Conservation (phyloP, 2,329 filamentous ascomycete genomes). For the Bipolaris victoriae region DNA sequence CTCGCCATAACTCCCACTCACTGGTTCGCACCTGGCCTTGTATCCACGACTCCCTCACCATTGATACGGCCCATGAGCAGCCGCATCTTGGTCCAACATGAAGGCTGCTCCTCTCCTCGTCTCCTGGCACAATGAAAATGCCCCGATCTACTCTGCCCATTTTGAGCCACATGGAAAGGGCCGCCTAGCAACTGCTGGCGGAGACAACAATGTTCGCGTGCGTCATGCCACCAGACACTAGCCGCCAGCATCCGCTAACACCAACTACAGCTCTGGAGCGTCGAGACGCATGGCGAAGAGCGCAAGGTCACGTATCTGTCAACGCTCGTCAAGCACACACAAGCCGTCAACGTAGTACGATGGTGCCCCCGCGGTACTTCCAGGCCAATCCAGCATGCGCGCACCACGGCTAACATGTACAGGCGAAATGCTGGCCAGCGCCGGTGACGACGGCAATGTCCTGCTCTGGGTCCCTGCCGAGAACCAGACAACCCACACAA, state of each 20-base stretch:
- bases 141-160: conserved; percentile 95
- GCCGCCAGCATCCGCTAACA: conserved; percentile 44
- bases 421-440: conserved; percentile 94
- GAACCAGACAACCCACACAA: conserved; percentile 66
- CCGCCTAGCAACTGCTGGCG: conserved; percentile 88
- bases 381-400: conserved; percentile 7
- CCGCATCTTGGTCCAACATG: conserved; percentile 62
- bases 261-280: conserved; percentile 77
- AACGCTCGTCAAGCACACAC: conserved; percentile 90
- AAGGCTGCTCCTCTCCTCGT: conserved; percentile 96
- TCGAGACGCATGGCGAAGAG: conserved; percentile 83
- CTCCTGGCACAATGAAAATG: conserved; percentile 98
- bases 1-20: conserved; percentile 8
- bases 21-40: not conserved
- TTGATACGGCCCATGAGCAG: conserved; percentile 31
- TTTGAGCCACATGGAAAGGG: conserved; percentile 94
- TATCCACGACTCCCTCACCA: not conserved
- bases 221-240: conserved; percentile 38
- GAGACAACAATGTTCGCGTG: conserved; percentile 95
- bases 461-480: conserved; percentile 95
- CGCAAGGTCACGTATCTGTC: conserved; percentile 90
- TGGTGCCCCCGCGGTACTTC: conserved; percentile 88
- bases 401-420: conserved; percentile 25
- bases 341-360: conserved; percentile 96
- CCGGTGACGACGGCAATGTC: conserved; percentile 96